Base-by-base conservation (phyloP, 140 eudicot species). In the Artemisia princeps region DNA sequence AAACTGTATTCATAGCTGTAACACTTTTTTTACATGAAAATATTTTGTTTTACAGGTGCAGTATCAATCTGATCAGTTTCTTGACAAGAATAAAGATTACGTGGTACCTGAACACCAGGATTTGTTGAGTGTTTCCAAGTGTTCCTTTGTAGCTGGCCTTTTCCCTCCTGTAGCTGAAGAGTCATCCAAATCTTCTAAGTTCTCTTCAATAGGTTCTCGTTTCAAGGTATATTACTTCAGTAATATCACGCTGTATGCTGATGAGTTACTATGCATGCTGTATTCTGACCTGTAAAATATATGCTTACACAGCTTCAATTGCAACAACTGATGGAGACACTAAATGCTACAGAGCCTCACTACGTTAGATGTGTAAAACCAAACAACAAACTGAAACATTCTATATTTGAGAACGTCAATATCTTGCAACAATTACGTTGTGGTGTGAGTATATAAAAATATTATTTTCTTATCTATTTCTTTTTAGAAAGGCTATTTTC, bases 31-130 rank as follows among this genome's bases (percentile, higher is more conserved):
- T 30, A 22, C 51, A 55, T 69, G 58, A 48, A 55, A 60, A 45
- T 15, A 49, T 55, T n/a, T 59, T 62, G 45, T n/a, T 33, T 52
- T 44, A 6, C 23, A 92, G 99, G 99, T 92, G 54, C 90, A 84
- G 74, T 92, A 92, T 69, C 94, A 82, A 55, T 86, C 96, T 70
- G 99, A 92, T 49, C 99, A 92, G 37, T 92, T 92, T 82, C 80
- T 92, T 72, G 99, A 92, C 85, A 92, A 92, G 70, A 92, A 92
- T 75, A 92, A 92, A 78, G 99, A 92, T 75, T 92, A 92, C 72
- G 90, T 92, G 72, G 94, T 92, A 45, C 94, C 96, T 54, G 99
- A 92, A 80, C 95, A 92, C 75, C 99, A 92, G 76, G 99, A 92
- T 73, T 71, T 92, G 74, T 73, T 92, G 76, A 16, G 87, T 72